These are phyloP conservation scores for Neurospora sp. DNA, from an alignment of 495 filamentous ascomycete species.

Conservation along the genomic window DNA sequence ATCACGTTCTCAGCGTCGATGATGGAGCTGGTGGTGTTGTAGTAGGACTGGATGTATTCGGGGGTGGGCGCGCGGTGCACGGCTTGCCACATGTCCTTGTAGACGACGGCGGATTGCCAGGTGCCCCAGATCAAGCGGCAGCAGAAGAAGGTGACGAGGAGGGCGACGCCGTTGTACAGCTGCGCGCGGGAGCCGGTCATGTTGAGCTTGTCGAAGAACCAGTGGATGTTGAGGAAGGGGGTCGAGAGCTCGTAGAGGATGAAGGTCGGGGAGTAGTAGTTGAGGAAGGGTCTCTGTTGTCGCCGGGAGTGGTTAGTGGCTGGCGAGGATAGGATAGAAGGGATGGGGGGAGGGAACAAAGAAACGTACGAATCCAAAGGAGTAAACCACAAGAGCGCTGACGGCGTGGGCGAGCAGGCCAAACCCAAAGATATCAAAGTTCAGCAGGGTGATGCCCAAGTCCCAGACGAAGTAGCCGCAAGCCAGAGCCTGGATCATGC, in stretches of 20 bases:
- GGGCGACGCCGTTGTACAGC: conserved; percentile 76
- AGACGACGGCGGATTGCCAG: conserved; percentile 67
- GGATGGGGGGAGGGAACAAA: background rate
- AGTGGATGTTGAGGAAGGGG: conserved; percentile 94
- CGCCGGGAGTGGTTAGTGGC: background rate
- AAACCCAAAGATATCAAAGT: conserved; percentile 73
- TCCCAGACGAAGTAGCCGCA: conserved; percentile 97
- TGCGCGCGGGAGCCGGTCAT: conserved; percentile 76
- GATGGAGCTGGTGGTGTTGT: conserved; percentile 20
- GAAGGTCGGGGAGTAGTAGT: conserved; percentile 84
- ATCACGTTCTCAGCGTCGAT: conserved; percentile 33
- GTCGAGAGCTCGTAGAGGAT: conserved; percentile 96
- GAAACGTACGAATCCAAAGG: conserved; percentile 78
- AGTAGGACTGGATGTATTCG: conserved; percentile 18
- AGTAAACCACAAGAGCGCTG: conserved; percentile 76
- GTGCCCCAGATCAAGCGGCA: conserved; percentile 90
- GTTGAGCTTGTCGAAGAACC: conserved; percentile 97
- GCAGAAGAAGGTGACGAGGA: conserved; percentile 68
- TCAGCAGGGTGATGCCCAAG: conserved; percentile 57
- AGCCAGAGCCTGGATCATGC: conserved; percentile 75
- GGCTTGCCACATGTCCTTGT: conserved; percentile 68
- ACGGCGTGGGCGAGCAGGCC: conserved; percentile 87
- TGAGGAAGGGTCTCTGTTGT: conserved; percentile 75
- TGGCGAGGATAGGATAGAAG: background rate
- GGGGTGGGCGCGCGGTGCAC: conserved; percentile 31